Evolutionary conservation across 352 stramenopile species (phyloP).

Genomic region (Pythium myriotylum): DNA sequence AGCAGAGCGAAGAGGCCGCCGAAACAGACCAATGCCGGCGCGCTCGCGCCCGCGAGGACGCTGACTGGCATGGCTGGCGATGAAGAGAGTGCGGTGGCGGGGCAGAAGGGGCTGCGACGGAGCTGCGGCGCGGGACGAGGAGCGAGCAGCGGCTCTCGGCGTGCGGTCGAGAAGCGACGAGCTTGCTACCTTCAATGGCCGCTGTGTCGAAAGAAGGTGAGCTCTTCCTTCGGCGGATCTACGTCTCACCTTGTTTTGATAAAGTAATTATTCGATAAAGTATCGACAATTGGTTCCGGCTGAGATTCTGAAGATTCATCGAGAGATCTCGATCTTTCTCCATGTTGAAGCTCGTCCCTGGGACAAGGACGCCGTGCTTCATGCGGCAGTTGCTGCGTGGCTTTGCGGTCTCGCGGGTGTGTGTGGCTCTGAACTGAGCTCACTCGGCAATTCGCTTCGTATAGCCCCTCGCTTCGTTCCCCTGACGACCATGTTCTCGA

Average conservation of each 20-base stretch:
- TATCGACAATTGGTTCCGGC: too few relatives aligned
- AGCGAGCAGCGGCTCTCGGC: not conserved
- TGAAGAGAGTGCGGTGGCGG: not conserved
- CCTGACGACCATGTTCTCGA: conserved; percentile 47
- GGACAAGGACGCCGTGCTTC: not conserved
- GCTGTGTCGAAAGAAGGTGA: not conserved
- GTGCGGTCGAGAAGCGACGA: not conserved
- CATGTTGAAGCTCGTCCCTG: not conserved
- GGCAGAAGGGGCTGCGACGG: not conserved
- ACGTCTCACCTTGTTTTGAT: conserved; percentile 7
- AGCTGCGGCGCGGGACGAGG: not conserved
- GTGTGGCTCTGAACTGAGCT: not conserved
- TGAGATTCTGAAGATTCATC: too few relatives aligned
- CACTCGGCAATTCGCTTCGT: conserved; percentile 9
- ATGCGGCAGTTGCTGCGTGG: conserved; percentile 14
- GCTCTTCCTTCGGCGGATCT: not conserved
- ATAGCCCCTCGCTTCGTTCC: not conserved
- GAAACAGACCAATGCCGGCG: conserved; percentile 6
- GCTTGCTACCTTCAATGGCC: not conserved
- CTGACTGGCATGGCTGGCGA: not conserved
- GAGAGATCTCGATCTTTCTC: too few relatives aligned
- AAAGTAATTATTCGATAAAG: not conserved
- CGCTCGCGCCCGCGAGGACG: not conserved
- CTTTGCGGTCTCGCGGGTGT: not conserved
- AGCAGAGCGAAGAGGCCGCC: conserved; percentile 8